Base-by-base conservation (phyloP, 2,329 filamentous ascomycete genomes). In the Aureobasidium uvarum region DNA sequence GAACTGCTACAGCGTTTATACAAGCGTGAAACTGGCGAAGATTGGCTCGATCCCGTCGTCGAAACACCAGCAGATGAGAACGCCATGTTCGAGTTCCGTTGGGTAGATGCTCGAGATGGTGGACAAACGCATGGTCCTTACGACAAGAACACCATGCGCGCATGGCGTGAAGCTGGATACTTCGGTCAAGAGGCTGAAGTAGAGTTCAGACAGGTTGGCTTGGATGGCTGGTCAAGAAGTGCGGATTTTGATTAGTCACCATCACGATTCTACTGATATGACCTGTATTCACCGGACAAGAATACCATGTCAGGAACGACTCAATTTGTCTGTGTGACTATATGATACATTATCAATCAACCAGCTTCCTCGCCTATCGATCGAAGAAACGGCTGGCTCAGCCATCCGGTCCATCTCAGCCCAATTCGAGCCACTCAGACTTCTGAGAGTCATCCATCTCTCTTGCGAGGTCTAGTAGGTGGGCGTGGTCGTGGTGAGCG, bases 101-200 rank as follows among this genome's bases (percentile, higher is more conserved):
- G 95, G 95, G 88, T 87, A 45, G 92, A 96, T 75, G 91, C 91
- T 20, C 84, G 92, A 46, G 94, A 96, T 73, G 89, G 86, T 33
- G 91, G 85, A 13, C 84, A 86, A 55, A 84, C 85, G 66, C 92
- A 99, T 76, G 95, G 95, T 0, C 94, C 95, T 0, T 99, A 92
- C 75, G 92, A 97, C 73, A 85, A 84, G 8, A 76, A 83, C 5
- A 94, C 89, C 43, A 98, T 99, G 95, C 86, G 87, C 71, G 90
- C 91, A 2, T 99, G 95, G 95, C 87, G 89, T 70, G 87, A 91
- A 68, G 92, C 92, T 28, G 95, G 95, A 2, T 98, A 98, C 75
- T 99, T 99, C 77, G 89, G 88, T 14, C 48, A 50, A 38, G 60
- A 64, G 18, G 89, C 95, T 69, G 91, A 91, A 0, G 92, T 96